Evolutionary conservation across 495 filamentous ascomycete genomes (phyloP), one percentile per base, ranked within the genome.

Genomic region (Penicillium nucicola): DNA sequence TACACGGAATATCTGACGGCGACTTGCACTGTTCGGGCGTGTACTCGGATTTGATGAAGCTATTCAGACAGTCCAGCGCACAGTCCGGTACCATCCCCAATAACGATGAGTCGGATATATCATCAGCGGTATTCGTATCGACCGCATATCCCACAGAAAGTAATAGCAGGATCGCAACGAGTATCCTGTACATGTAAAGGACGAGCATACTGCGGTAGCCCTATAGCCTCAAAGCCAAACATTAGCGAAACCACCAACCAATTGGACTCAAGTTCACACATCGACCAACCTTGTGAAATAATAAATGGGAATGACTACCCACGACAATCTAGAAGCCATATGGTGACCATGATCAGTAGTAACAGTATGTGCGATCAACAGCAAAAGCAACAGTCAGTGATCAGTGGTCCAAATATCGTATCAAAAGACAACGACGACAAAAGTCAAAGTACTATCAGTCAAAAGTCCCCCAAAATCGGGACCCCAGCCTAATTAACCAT

Each of bases 31-130:
- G 12, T 56, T 56, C 36, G 74, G 72, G 56, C 1, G 48, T 53
- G 33, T 84, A 88, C 63, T 86, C 79, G 47, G 73, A 60, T 19
- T 65, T 52, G 57, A 89, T 74, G 64, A 87, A 89, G 23, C 77
- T 78, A 45, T 70, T 55, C 48, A 89, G 70, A 58, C 88, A 91
- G 11, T 57, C 46, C 58, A 74, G 72, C 25, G 85, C 86, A 63
- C 87, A 91, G 4, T 66, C 40, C n/a, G 86, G 87, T 36, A 89
- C 71, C 40, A 77, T 50, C 33, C 52, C 48, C 37, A 62, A 59
- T 32, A 74, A 53, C 35, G 60, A 60, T 42, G 50, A 37, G n/a
- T 51, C 42, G 12, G 42, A 65, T 40, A 46, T 49, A 61, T 51
- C 41, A 32, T 18, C 50, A 36, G 57, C 42, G 10, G 42, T 20